Evolutionary conservation across 495 filamentous ascomycete genomes (phyloP), one percentile per base, ranked within the genome.

Genomic region (Annulohypoxylon stygium): DNA sequence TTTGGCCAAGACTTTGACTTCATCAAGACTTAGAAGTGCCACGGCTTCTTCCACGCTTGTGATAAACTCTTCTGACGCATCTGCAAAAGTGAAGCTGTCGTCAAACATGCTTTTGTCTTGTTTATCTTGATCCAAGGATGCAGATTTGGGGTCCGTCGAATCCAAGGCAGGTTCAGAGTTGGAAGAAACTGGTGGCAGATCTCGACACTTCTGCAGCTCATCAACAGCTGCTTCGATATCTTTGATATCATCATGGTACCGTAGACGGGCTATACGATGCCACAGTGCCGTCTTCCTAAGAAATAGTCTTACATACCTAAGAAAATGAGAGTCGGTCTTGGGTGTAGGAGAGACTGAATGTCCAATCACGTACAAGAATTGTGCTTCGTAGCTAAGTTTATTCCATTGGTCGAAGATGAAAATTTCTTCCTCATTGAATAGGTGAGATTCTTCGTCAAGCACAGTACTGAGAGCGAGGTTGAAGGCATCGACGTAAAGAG

Each of bases 401-500:
- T 84, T 87, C 93, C 95, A 99, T 54, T 89, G 82, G 14, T 84
- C 80, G 79, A 99, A 98, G 0, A 98, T 87, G 48, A 86, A 82
- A 79, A 88, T 88, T 79, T 99, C 96, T 14, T 89, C 89, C 71
- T 89, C 88, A 74, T 93, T 87, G 78, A 98, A 99, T 11, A 99
- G 83, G 78, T 97, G 93, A 2, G 88, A 86, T 77, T 99, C 96
- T 53, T 98, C 95, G 54, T 92, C 90, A 4, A 99, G 83, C 20
- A 98, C 95, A 2, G 94, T 98, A 67, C 94, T 90, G 48, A 99
- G 85, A 16, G 95, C 94, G 14, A 98, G 83, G 79, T 97, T 97
- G 86, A 99, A 99, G 18, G 95, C 96, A 80, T 99, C 95, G 14
- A 98, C 94, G 74, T 99, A 99, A 61, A 99, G 94, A 4, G 96